Conservation (phyloP, 805 yeast genomes). For the Scheffersomyces lignosus region DNA sequence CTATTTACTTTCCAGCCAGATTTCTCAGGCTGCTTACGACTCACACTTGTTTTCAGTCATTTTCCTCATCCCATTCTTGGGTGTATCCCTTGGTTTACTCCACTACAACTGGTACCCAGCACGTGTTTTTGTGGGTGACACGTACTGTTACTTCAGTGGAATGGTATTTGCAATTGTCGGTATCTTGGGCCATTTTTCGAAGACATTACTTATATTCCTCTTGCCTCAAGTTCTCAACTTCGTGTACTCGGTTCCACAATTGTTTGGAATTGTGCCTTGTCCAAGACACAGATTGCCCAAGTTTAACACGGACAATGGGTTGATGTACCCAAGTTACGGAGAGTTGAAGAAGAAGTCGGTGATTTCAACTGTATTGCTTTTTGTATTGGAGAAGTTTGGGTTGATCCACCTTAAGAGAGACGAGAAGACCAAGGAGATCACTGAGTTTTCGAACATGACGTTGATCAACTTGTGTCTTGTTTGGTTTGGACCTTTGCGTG, state of each 20-base stretch:
- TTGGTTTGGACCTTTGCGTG: slow-evolving; percentile 88
- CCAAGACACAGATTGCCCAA: slow-evolving; percentile 94
- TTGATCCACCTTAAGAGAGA: slow-evolving; percentile 43
- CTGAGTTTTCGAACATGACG: slow-evolving; percentile 76
- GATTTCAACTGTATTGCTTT: slow-evolving; percentile 32
- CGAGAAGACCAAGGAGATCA: slow-evolving; percentile 19
- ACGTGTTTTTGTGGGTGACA: slow-evolving; percentile 93
- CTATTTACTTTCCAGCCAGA: slow-evolving; percentile 50
- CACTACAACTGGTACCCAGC: slow-evolving; percentile 91
- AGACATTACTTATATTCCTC: slow-evolving; percentile 82
- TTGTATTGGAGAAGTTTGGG: slow-evolving; percentile 45
- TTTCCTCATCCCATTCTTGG: slow-evolving; percentile 80
- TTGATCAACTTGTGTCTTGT: slow-evolving; percentile 80
- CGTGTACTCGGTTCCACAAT: slow-evolving; percentile 87
- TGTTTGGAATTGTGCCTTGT: slow-evolving; percentile 83
- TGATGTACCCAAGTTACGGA: slow-evolving; percentile 63
- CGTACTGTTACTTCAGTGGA: slow-evolving; percentile 96
- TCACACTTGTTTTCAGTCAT: slow-evolving; percentile 82
- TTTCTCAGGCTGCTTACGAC: slow-evolving; percentile 59
- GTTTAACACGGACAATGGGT: slow-evolving; percentile 64
- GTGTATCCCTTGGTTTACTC: slow-evolving; percentile 75
- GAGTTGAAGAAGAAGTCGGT: slow-evolving; percentile 29
- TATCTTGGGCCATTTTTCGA: slow-evolving; percentile 92
- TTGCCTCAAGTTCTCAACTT: slow-evolving; percentile 92
- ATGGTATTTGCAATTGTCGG: slow-evolving; percentile 99